phyloP scores from a whole-genome alignment of 1,284 basidiomycete genomes.

The Trametes versicolor region DNA sequence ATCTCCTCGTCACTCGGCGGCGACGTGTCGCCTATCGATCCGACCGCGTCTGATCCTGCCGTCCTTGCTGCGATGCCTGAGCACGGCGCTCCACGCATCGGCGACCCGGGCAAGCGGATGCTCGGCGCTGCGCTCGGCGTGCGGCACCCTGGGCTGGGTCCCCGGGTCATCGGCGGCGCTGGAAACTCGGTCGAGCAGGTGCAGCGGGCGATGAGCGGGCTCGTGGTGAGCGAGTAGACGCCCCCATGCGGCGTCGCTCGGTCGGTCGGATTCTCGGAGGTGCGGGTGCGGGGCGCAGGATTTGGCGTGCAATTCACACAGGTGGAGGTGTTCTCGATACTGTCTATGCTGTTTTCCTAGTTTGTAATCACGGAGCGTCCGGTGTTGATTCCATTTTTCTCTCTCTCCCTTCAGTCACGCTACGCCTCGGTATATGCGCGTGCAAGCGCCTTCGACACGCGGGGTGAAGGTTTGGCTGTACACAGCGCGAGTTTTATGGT shows the following conservation, averaged over 20 bases:
- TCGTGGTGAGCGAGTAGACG: conserved; percentile 75
- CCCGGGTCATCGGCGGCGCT: conserved; percentile 63
- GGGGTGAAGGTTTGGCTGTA: background rate
- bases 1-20: conserved; percentile 76
- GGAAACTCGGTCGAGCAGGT: conserved; percentile 78
- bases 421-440: conserved; percentile 12
- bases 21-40: conserved; percentile 55
- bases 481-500: background rate
- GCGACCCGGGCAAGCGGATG: conserved; percentile 87
- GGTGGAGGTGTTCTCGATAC: conserved; percentile 38
- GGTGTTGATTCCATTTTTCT: conserved; percentile 36
- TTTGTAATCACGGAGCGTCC: conserved; percentile 35
- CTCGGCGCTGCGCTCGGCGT: conserved; percentile 83
- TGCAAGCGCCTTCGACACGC: conserved; percentile 2
- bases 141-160: conserved; percentile 75
- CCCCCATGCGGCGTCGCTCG: conserved; percentile 31
- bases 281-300: conserved; percentile 20
- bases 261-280: conserved; percentile 22
- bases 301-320: conserved; percentile 31
- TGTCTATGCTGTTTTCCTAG: conserved; percentile 36
- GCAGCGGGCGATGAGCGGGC: conserved; percentile 79
- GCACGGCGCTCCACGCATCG: conserved; percentile 65
- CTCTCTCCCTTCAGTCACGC: conserved; percentile 9
- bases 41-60: conserved; percentile 63
- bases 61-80: conserved; percentile 61